phyloP scores from a whole-genome alignment of 2,329 filamentous ascomycete species.

The Chlorencoelia australis region DNA sequence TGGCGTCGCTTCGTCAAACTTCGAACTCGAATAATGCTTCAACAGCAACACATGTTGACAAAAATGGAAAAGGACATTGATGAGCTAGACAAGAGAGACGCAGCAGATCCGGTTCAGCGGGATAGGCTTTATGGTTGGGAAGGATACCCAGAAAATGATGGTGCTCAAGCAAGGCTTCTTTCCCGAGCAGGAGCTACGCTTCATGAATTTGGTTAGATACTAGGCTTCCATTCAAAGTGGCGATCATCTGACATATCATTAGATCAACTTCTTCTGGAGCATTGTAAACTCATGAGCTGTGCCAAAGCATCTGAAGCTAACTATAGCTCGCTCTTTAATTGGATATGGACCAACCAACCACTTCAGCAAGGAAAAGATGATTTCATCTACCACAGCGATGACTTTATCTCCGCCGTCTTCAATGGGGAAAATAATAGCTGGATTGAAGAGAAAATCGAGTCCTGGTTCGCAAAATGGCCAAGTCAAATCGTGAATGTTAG shows the following conservation, averaged over 20 bases:
- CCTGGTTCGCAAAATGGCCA: neutral
- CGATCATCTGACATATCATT: neutral
- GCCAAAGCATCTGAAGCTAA: neutral
- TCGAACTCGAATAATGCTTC: constrained; percentile 8
- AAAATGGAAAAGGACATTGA: constrained; percentile 8
- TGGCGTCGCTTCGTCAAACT: constrained; percentile 10
- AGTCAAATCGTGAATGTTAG: neutral
- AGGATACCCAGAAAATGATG: constrained; percentile 1
- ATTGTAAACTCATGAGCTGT: neutral
- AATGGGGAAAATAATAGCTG: neutral
- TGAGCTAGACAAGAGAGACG: constrained; percentile 9
- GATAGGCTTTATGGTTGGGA: constrained; percentile 3
- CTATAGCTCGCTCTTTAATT: constrained; percentile 5
- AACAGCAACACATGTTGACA: constrained; percentile 8
- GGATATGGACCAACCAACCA: constrained; percentile 5
- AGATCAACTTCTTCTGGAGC: constrained; percentile 4
- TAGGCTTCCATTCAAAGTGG: neutral
- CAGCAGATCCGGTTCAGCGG: neutral
- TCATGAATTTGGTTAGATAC: constrained; percentile 4
- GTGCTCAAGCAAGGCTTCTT: constrained; percentile 3
- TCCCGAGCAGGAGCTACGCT: constrained; percentile 2
- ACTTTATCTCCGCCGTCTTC: constrained; percentile 4
- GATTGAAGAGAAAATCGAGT: constrained; percentile 1
- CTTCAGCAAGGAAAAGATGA: constrained; percentile 2
- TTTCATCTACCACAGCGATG: constrained; percentile 7